Evolutionary conservation across 2,329 filamentous ascomycete species (phyloP), one percentile per base, ranked within the genome.

Genomic region (Trichoderma oligosporum): DNA sequence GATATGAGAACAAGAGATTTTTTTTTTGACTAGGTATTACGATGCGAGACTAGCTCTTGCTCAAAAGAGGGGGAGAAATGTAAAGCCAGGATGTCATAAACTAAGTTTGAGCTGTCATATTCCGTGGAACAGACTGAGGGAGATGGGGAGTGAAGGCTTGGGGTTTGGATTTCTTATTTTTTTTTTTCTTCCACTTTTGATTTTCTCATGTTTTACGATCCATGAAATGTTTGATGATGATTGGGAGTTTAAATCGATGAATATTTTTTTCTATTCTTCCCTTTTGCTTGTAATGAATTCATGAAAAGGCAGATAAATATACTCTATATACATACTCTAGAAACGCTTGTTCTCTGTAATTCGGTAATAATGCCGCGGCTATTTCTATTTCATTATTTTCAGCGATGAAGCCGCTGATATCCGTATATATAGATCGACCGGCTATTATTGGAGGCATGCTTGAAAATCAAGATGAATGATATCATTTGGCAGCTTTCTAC

Each of bases 201-300:
- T 38, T 54, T 45, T 24, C 16, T 49, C 41, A 53, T 53, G 47
- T 53, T 39, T 58, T 38, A 53, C 20, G 56, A 58, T 58, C 47
- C 35, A 44, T 39, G 53, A 47, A n/a, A 39, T 56, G 33, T 9
- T 39, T 56, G 53, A 56, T 38, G 53, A 56, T 20, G 52, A 55
- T 25, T 47, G 44, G 56, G 48, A 53, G 47, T 58, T 58, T 57
- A 47, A 44, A 57, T 51, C 47, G 56, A 53, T 53, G 29, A 49
- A 22, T 49, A 24, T 35, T 18, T 31, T 31, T 29, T 29, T 46
- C 24, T 16, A n/a, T 45, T 45, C 41, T 46, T 46, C 12, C 5
- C 11, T 24, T 11, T 16, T 2, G 12, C 39, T 42, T 42, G 48
- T 53, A 53, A 58, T 45, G 56, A 58, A 58, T 58, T 33, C n/a